Percentiles rank a stretch among this genome's conserved stretches.
Conservation (phyloP, 345 rosid species). For the Rubroshorea leprosula region DNA sequence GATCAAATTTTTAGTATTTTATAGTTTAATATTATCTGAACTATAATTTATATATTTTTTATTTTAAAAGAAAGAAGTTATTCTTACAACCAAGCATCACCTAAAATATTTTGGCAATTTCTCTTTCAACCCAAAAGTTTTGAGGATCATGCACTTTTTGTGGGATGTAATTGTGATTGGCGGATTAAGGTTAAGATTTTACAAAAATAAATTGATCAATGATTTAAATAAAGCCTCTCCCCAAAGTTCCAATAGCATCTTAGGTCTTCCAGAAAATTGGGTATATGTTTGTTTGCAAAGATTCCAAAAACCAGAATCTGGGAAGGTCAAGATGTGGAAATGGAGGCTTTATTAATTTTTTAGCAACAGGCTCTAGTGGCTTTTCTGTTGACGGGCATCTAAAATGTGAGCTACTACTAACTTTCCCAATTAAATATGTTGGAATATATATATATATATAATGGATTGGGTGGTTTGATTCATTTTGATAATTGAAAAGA, state of each 20-base stretch:
- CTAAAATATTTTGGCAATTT: too few species aligned
- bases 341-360: not conserved
- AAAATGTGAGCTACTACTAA: not conserved
- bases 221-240: not conserved
- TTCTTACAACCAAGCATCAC: too few species aligned
- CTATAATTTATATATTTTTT: too few species aligned
- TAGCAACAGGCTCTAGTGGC: not conserved
- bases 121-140: not conserved
- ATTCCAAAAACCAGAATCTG: not conserved
- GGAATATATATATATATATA: too few species aligned
- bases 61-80: too few species aligned
- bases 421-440: not conserved
- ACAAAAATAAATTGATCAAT: too few species aligned
- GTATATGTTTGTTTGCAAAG: not conserved
- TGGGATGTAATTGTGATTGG: not conserved
- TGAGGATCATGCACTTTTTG: not conserved
- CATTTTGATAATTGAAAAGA: too few species aligned
- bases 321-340: not conserved
- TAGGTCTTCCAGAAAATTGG: not conserved
- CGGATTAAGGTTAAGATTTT: not conserved
- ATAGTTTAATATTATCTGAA: too few species aligned
- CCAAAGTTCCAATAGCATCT: conserved; percentile 2
- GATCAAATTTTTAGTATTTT: too few species aligned
- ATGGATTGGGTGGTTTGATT: too few species aligned
- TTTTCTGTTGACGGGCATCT: not conserved